Evolutionary conservation across 140 eudicot genomes (phyloP), one percentile per base, ranked within the genome.

Genomic region (Senecio squalidus): DNA sequence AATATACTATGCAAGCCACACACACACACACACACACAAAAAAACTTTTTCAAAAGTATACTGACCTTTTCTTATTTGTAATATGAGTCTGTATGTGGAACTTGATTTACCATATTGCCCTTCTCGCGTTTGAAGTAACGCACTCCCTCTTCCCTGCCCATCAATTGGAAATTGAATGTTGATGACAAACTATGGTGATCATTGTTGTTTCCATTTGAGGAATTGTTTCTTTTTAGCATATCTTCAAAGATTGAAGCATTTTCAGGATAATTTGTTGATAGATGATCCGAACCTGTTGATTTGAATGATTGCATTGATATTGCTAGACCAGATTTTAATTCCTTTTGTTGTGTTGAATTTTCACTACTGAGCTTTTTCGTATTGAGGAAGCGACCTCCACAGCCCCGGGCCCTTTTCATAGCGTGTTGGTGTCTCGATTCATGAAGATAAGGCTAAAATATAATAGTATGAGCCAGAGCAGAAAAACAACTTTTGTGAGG

Each of bases 321-420:
- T 7, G 55, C 25, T 22, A 61, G 25, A 34, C 75, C 80, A 2
- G 69, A 72, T 74, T 63, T 73, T 36, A 69, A 41, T 31, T 60
- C 75, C 57, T 66, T 80, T 22, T 54, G 77, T 39, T 74, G 47
- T 21, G 62, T 4, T 13, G 75, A 63, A 34, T 80, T 59, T 5
- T 70, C 67, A 31, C 33, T 56, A 9, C 61, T 64, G 9, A 64
- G 52, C 65, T 82, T 82, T 64, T 89, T 89, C 0, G 92, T 79
- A 55, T 81, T 84, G 29, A 89, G 92, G 41, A 86, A 86, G 30
- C 95, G 89, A 50, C 95, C 95, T 56, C 95, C 95, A 57, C 85
- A 77, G 4, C 95, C 95, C 52, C 93, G 76, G 23, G 85, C 85
- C 74, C 95, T 77, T 69, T 78, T 77, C 72, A 83, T 31, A 40